Conservation (phyloP, 164 flowering plant genomes). For the Tinospora cordifolia region DNA sequence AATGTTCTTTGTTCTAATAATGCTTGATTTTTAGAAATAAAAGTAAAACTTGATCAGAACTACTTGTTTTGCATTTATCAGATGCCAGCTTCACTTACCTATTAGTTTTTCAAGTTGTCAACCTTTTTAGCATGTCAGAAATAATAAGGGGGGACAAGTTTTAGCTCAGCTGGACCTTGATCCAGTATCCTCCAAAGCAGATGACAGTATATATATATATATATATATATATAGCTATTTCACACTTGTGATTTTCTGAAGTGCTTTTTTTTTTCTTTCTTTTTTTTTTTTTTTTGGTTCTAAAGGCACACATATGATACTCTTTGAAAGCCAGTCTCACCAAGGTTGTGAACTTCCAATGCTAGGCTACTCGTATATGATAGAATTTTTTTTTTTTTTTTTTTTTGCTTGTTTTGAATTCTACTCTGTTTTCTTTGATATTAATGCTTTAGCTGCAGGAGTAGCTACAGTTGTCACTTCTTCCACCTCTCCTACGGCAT, state of each 20-base stretch:
- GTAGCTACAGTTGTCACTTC: neutral
- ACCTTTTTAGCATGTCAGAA: neutral
- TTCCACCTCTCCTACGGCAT: neutral
- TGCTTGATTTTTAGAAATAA: no score
- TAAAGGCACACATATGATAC: neutral
- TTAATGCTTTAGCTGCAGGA: slow-evolving; percentile 5
- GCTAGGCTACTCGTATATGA: neutral
- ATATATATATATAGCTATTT: neutral
- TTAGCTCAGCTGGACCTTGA: neutral
- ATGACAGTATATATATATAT: neutral
- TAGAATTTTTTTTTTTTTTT: no score
- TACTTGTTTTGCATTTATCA: no score
- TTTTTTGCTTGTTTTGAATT: no score
- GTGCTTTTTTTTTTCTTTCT: neutral
- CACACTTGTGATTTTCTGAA: neutral
- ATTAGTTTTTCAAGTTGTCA: neutral
- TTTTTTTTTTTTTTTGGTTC: no score
- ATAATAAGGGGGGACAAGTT: neutral
- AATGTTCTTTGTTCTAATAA: no score
- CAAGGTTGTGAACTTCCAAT: neutral
- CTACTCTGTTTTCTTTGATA: no score
- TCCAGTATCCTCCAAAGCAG: neutral
- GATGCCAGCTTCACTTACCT: no score
- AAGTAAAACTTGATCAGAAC: no score
- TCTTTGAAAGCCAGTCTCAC: neutral